Evolutionary conservation across 176 grass and related monocot species (phyloP).

Genomic region (Eragrostis curvula): DNA sequence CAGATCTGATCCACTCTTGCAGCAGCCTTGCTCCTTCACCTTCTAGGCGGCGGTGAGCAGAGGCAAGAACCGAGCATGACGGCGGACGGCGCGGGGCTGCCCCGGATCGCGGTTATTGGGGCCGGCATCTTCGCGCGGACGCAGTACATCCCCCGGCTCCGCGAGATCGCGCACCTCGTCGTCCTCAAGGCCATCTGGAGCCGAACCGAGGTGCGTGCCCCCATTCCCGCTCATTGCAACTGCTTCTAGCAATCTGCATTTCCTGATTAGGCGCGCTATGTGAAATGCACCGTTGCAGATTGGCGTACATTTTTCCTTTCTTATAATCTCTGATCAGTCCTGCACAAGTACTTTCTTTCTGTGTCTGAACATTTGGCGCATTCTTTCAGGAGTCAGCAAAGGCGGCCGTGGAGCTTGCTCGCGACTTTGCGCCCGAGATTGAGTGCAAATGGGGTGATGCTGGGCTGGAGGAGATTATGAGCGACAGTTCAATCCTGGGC

Average conservation of each 20-base stretch:
- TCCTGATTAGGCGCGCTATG: neutral
- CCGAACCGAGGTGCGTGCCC: constrained; percentile 59
- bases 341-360: neutral
- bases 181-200: constrained; percentile 90
- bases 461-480: constrained; percentile 87
- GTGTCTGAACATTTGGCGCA: constrained; percentile 4
- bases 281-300: neutral
- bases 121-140: constrained; percentile 89
- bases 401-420: constrained; percentile 69
- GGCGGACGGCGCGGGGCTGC: constrained; percentile 26
- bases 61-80: constrained; percentile 22
- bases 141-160: constrained; percentile 89
- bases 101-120: constrained; percentile 74
- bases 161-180: constrained; percentile 77
- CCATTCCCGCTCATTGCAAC: neutral
- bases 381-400: constrained; percentile 72
- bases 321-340: neutral
- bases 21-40: too few relatives aligned
- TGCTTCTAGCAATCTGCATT: constrained; percentile 7
- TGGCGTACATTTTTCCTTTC: neutral
- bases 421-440: constrained; percentile 75
- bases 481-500: constrained; percentile 65
- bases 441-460: constrained; percentile 90
- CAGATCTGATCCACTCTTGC: constrained; percentile 13
- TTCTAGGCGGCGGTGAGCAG: neutral